phyloP scores from a whole-genome alignment of 176 grass and related monocot genomes.

The Raddia distichophylla region DNA sequence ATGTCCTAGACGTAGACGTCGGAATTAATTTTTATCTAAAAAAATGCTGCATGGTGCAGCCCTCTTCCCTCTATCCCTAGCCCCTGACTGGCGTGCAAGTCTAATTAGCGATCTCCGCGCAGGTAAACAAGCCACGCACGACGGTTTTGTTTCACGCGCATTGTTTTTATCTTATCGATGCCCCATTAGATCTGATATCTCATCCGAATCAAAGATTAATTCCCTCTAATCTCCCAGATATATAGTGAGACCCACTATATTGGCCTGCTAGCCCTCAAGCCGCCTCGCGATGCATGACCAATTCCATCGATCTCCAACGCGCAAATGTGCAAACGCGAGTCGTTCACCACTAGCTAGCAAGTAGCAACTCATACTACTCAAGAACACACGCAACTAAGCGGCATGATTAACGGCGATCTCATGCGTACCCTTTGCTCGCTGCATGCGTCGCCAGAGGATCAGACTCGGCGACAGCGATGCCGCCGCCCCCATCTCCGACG shows the following conservation, averaged over 20 bases:
- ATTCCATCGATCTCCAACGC: not conserved
- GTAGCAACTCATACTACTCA: not conserved
- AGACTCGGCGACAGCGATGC: constrained; percentile 15
- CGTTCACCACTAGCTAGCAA: not conserved
- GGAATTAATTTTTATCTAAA: no score
- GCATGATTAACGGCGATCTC: constrained; percentile 15
- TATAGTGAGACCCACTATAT: not conserved
- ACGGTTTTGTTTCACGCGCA: constrained; percentile 3
- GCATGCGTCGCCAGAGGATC: not conserved
- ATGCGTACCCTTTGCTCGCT: constrained; percentile 3
- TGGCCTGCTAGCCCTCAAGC: not conserved
- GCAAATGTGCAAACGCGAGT: not conserved
- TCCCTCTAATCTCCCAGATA: constrained; percentile 23
- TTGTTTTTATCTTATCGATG: constrained; percentile 18
- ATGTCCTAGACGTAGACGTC: no score
- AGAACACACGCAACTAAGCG: constrained; percentile 9
- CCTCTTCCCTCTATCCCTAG: no score
- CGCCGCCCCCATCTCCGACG: not conserved
- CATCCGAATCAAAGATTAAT: constrained; percentile 20
- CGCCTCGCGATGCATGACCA: not conserved
- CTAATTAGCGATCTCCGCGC: not conserved
- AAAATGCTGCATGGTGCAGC: no score
- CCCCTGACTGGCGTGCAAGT: no score
- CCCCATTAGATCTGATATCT: constrained; percentile 30
- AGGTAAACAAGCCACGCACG: constrained; percentile 16